Percentiles rank a stretch among this genome's conserved stretches.
phyloP scores from a whole-genome alignment of 176 grass and related monocot genomes.

The Aegilops umbellulata region DNA sequence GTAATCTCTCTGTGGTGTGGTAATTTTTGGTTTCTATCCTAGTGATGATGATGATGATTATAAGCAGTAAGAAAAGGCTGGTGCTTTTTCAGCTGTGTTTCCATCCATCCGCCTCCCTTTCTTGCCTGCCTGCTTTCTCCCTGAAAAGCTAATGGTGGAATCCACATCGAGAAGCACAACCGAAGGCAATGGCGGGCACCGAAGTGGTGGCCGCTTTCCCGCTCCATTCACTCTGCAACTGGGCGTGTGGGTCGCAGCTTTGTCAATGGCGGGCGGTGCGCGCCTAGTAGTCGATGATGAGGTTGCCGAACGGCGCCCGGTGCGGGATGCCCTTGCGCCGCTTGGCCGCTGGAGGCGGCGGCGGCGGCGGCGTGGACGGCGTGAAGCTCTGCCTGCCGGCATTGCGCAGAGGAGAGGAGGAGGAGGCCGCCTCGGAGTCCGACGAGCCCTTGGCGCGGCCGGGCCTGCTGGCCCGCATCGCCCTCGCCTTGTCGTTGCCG shows the following conservation, averaged over 20 bases:
- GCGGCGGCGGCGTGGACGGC: slow-evolving; percentile 71
- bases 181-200: slow-evolving; percentile 33
- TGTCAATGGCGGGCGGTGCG: background rate
- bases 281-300: slow-evolving; percentile 62
- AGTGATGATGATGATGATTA: background rate
- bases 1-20: slow-evolving; percentile 30
- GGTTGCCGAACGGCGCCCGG: slow-evolving; percentile 77
- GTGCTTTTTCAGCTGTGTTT: background rate
- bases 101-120: background rate
- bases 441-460: slow-evolving; percentile 14
- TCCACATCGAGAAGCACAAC: slow-evolving; percentile 65
- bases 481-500: background rate
- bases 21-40: slow-evolving; percentile 25
- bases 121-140: background rate
- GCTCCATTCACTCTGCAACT: slow-evolving; percentile 12
- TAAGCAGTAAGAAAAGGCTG: slow-evolving; percentile 22
- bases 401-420: slow-evolving; percentile 37
- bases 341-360: slow-evolving; percentile 44
- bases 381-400: slow-evolving; percentile 57
- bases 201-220: slow-evolving; percentile 38
- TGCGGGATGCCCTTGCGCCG: slow-evolving; percentile 91
- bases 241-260: background rate
- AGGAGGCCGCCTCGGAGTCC: slow-evolving; percentile 27
- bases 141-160: slow-evolving; percentile 54
- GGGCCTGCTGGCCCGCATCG: slow-evolving; percentile 26